Conservation (phyloP, 225 moss, liverwort and hornwort genomes). For the Polytrichum commune region DNA sequence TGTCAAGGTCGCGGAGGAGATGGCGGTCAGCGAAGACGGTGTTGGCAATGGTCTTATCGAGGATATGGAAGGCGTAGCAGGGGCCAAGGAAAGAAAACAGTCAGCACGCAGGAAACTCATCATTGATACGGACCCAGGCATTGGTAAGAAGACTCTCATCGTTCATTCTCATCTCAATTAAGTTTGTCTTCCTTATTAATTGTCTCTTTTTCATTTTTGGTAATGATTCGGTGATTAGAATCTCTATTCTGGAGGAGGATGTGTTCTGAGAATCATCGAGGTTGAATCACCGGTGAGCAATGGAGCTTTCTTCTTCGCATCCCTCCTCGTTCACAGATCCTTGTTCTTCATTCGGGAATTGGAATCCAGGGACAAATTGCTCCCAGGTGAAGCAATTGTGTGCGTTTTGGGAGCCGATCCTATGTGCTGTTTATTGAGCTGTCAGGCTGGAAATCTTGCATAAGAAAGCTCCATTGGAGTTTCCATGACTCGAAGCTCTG, state of each 20-base stretch:
- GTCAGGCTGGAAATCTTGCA: not conserved
- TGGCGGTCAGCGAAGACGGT: constrained; percentile 9
- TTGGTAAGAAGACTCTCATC: constrained; percentile 38
- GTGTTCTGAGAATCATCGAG: too few relatives aligned
- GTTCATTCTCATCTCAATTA: not conserved
- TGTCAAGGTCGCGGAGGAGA: not conserved
- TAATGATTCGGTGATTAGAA: not conserved
- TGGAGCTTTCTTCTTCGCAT: too few relatives aligned
- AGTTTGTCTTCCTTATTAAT: too few relatives aligned
- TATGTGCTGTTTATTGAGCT: too few relatives aligned
- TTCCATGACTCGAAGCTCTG: not conserved
- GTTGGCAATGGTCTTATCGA: not conserved
- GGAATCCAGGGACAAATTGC: not conserved
- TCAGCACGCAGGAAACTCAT: constrained; percentile 57
- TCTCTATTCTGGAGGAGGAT: too few relatives aligned
- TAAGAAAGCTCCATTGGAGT: not conserved
- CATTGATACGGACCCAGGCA: constrained; percentile 97
- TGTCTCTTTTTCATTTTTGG: too few relatives aligned
- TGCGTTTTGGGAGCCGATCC: not conserved
- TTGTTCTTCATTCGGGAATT: not conserved
- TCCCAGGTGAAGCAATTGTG: not conserved
- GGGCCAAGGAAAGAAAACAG: constrained; percentile 1
- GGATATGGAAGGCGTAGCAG: not conserved
- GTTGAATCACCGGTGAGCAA: too few relatives aligned
- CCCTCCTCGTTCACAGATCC: not conserved